Base-by-base conservation (phyloP, 805 yeast species). In the Starmerella tilneyi region DNA sequence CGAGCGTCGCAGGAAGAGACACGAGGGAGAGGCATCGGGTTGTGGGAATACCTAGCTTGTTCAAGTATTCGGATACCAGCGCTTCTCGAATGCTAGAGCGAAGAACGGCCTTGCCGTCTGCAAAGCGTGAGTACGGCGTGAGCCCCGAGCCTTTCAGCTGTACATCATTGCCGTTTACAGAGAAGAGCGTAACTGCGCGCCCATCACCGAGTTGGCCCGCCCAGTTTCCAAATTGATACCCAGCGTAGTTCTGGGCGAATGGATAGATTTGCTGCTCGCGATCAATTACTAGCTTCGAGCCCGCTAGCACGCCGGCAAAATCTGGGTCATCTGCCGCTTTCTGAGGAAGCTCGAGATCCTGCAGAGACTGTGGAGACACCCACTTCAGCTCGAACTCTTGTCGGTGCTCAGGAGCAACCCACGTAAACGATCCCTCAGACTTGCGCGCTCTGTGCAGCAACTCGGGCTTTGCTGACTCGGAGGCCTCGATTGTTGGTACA, bases 161-260 rank as follows among this genome's bases (percentile, higher is more conserved):
- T 2, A 89, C 53, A 51, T 80, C 89, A 55, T 71, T 79, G 28
- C 63, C 60, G 5, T 71, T 69, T 0, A 81, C 63, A 52, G 83
- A 89, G 64, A 89, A 88, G 36, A 89, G 64, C 56, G 82, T 84
- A 6, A 79, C 73, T 2, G 85, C 96, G 48, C 98, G 68, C 1
- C 98, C 98, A 61, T 89, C 98, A 6, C 98, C 98, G 50, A 89
- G 66, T 62, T 92, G 98, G 2, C 97, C 97, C 0, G 96, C 96
- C 75, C 89, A 89, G 52, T 75, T 76, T 3, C 98, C 97, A 67
- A 92, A 89, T 59, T 89, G 98, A 71, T 81, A 85, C 1, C 98
- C 98, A 1, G 97, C 95, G 62, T 89, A 89, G 0, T 89, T 84
- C 61, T 82, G 88, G 11, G 96, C 76, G 63, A 82, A 89, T 0